phyloP scores from a whole-genome alignment of 2,329 filamentous ascomycete genomes.

The Fusarium cyanostomum region DNA sequence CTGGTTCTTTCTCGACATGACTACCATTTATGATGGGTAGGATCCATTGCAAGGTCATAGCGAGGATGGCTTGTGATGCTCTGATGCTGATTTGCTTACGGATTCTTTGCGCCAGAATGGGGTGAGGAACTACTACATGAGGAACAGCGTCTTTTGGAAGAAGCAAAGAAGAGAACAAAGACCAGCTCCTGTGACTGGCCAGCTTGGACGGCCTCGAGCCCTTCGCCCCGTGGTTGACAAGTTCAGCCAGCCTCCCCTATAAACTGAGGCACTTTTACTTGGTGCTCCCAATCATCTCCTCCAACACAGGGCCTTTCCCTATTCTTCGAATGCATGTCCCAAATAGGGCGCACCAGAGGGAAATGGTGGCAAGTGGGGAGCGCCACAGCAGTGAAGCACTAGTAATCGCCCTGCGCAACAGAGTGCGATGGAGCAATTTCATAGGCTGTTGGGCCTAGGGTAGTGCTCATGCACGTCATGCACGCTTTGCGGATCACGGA shows the following conservation, averaged over 20 bases:
- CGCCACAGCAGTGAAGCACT: constrained; percentile 5
- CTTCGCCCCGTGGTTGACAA: background rate
- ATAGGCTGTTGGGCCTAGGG: constrained; percentile 28
- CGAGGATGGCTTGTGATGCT: too few relatives aligned
- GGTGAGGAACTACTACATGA: constrained; percentile 6
- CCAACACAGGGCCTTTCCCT: background rate
- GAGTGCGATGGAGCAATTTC: constrained; percentile 1
- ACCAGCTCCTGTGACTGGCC: constrained; percentile 5
- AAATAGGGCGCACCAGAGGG: background rate
- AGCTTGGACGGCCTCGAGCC: background rate
- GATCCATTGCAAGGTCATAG: too few relatives aligned
- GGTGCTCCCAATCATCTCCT: background rate
- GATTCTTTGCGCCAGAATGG: too few relatives aligned
- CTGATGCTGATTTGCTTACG: too few relatives aligned
- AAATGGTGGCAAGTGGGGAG: background rate
- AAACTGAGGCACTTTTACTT: background rate
- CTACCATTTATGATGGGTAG: too few relatives aligned
- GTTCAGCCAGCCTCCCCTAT: constrained; percentile 1
- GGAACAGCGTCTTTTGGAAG: constrained; percentile 20
- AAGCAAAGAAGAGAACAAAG: constrained; percentile 22
- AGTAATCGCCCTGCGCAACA: background rate
- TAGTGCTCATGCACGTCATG: constrained; percentile 36
- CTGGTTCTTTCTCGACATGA: too few relatives aligned
- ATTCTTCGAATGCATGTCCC: constrained; percentile 3
- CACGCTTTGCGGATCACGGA: constrained; percentile 34